Evolutionary conservation across 352 stramenopile genomes (phyloP).

Genomic region (Globisporangium viniferum): DNA sequence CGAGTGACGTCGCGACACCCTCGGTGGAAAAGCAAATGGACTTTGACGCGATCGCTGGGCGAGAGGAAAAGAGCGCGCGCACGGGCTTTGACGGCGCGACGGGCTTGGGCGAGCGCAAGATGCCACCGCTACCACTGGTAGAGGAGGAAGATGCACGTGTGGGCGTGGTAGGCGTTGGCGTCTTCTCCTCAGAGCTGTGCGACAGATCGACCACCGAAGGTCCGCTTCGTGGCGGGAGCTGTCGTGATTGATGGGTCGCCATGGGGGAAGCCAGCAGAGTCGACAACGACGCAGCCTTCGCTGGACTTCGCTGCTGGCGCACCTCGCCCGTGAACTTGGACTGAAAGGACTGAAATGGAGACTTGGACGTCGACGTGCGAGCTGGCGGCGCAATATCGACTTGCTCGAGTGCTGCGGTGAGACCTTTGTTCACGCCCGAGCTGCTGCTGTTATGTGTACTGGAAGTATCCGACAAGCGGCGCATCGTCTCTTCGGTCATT

Average conservation of each 20-base stretch:
- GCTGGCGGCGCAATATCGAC: conserved; percentile 35
- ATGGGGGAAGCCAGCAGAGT: conserved; percentile 18
- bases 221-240: conserved; percentile 24
- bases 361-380: conserved; percentile 42
- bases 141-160: conserved; percentile 26
- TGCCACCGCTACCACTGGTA: not conserved
- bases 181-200: conserved; percentile 16
- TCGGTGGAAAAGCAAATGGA: conserved; percentile 83
- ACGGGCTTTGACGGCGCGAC: conserved; percentile 36
- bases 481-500: conserved; percentile 21
- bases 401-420: conserved; percentile 38
- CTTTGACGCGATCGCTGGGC: conserved; percentile 45
- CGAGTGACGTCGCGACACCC: conserved; percentile 64
- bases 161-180: conserved; percentile 29
- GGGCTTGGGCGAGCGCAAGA: conserved; percentile 13
- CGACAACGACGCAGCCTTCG: conserved; percentile 10
- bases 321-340: conserved; percentile 41
- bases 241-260: conserved; percentile 9
- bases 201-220: conserved; percentile 33
- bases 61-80: conserved; percentile 46
- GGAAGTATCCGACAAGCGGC: conserved; percentile 11
- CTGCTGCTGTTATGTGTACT: not conserved
- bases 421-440: conserved; percentile 2
- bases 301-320: conserved; percentile 13
- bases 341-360: conserved; percentile 79